Evolutionary conservation across 2,329 filamentous ascomycete species (phyloP).

Genomic region (Diaporthe helianthi): DNA sequence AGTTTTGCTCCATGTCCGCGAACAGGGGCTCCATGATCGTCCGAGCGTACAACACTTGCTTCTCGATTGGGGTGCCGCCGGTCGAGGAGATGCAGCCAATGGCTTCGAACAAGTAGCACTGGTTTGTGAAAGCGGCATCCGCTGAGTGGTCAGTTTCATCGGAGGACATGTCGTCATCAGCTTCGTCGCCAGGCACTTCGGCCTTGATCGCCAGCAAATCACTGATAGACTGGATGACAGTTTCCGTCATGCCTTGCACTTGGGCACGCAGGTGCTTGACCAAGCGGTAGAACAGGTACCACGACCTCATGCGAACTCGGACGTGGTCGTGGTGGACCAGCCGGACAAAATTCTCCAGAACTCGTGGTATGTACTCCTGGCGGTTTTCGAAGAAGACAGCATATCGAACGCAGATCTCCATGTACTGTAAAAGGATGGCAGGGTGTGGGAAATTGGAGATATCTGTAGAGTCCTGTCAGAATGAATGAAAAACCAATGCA

Average conservation of each 20-base stretch:
- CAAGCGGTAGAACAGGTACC: slow-evolving; percentile 95
- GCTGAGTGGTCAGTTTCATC: slow-evolving; percentile 89
- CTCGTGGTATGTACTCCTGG: slow-evolving; percentile 79
- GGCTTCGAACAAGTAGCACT: slow-evolving; percentile 93
- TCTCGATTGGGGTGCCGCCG: slow-evolving; percentile 75
- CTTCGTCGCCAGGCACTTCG: slow-evolving; percentile 78
- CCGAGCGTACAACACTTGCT: slow-evolving; percentile 86
- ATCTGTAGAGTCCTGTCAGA: slow-evolving; percentile 55
- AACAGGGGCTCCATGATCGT: slow-evolving; percentile 91
- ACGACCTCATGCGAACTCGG: slow-evolving; percentile 87
- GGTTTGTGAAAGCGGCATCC: slow-evolving; percentile 89
- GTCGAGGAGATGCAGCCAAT: slow-evolving; percentile 92
- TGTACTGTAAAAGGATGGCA: slow-evolving; percentile 92
- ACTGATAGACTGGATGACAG: slow-evolving; percentile 86
- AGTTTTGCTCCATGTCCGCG: slow-evolving; percentile 82
- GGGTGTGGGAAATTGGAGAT: slow-evolving; percentile 88
- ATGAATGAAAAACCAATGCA: background rate
- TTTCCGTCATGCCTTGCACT: slow-evolving; percentile 88
- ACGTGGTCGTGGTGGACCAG: slow-evolving; percentile 88
- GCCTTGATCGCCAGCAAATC: slow-evolving; percentile 92
- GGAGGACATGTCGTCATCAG: slow-evolving; percentile 92
- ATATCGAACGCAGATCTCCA: slow-evolving; percentile 98
- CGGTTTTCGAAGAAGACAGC: slow-evolving; percentile 91
- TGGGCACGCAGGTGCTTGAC: slow-evolving; percentile 86
- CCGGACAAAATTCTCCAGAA: slow-evolving; percentile 89